Percentiles rank a stretch among this genome's conserved stretches.
phyloP scores from a whole-genome alignment of 768 basidiomycete genomes.

The Kockovaella imperatae region DNA sequence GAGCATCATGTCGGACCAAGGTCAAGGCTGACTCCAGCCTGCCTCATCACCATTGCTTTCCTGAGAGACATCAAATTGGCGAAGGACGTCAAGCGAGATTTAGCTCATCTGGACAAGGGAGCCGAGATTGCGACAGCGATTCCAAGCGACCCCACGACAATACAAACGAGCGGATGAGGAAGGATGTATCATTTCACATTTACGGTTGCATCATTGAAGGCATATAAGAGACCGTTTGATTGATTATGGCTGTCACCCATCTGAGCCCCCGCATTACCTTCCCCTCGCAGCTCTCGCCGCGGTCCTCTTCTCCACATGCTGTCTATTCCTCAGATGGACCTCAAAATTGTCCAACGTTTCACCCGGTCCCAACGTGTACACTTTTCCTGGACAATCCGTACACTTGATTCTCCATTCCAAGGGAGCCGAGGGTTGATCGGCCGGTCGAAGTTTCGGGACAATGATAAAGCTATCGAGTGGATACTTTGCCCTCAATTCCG shows the following conservation, averaged over 20 bases:
- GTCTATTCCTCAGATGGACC: conserved; percentile 61
- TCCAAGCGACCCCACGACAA: background rate
- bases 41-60: background rate
- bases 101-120: background rate
- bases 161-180: background rate
- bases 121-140: background rate
- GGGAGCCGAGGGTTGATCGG: conserved; percentile 50
- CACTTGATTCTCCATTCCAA: conserved; percentile 92
- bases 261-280: no score
- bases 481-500: conserved; percentile 61
- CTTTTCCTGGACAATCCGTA: conserved; percentile 62
- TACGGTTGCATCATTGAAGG: background rate
- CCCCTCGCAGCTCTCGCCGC: conserved; percentile 11
- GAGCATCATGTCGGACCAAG: background rate
- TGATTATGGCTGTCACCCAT: no score
- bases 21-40: background rate
- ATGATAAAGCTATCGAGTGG: conserved; percentile 77
- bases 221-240: background rate
- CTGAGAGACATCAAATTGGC: background rate
- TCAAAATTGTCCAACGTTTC: conserved; percentile 84
- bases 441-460: conserved; percentile 54
- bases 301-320: conserved; percentile 42
- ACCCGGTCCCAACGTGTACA: conserved; percentile 84
- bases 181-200: background rate
- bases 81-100: background rate